Evolutionary conservation across 305 asterid genomes (phyloP).

Genomic region (Andrographis paniculata): DNA sequence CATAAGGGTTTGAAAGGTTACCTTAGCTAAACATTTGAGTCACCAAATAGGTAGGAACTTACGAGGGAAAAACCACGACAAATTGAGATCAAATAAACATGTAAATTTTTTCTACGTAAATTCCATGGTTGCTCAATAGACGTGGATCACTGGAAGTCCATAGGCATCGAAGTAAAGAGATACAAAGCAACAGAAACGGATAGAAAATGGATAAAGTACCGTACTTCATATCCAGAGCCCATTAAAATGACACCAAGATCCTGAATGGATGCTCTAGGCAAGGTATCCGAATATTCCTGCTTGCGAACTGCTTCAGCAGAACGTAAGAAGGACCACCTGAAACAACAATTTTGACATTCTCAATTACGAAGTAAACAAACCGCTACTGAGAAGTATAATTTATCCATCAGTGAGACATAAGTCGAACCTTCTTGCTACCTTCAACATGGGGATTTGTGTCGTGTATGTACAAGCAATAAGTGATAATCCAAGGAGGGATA

Average conservation of each 20-base stretch:
- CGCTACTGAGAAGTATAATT: no score
- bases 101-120: no score
- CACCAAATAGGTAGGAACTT: no score
- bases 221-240: constrained; percentile 87
- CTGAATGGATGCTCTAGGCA: constrained; percentile 61
- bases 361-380: constrained; percentile 7
- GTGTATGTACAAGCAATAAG: constrained; percentile 86
- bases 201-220: constrained; percentile 4
- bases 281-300: constrained; percentile 58
- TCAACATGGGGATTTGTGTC: constrained; percentile 69
- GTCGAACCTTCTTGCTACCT: constrained; percentile 80
- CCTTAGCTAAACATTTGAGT: no score
- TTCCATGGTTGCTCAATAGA: no score
- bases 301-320: constrained; percentile 59
- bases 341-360: constrained; percentile 6
- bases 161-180: neutral
- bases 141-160: no score
- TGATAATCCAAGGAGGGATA: constrained; percentile 66
- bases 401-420: constrained; percentile 19
- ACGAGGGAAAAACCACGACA: no score
- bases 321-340: constrained; percentile 67
- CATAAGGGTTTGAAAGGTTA: no score
- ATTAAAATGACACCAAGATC: constrained; percentile 65
- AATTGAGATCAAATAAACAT: no score
- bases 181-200: neutral